These are phyloP conservation scores for Geotrichum fermentans DNA, from an alignment of 1,139 yeast species.

Conservation along the genomic window DNA sequence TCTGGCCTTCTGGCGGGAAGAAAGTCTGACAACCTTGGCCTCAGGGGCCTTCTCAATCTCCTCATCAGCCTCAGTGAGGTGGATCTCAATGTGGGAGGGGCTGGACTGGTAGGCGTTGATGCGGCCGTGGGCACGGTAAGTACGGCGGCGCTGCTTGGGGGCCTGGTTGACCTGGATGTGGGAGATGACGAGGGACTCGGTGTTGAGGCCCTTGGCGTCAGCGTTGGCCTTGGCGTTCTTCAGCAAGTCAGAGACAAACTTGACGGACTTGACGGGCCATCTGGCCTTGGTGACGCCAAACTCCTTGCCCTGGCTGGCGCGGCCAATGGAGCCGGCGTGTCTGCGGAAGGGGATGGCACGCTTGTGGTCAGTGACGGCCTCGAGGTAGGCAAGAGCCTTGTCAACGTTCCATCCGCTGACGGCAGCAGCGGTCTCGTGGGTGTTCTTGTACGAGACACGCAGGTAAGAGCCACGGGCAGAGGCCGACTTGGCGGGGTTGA, in stretches of 20 bases:
- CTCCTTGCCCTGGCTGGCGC: slow-evolving; percentile 99
- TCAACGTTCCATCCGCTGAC: slow-evolving; percentile 95
- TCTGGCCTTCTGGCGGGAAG: slow-evolving; percentile 92
- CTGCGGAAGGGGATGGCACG: slow-evolving; percentile 99
- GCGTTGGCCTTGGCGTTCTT: slow-evolving; percentile 99
- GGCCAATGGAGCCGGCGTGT: slow-evolving; percentile 93
- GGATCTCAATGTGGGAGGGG: slow-evolving; percentile 98
- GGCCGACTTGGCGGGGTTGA: slow-evolving; percentile 99
- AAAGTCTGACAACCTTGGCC: slow-evolving; percentile 57
- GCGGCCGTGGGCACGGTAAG: slow-evolving; percentile 99
- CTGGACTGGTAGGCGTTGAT: slow-evolving; percentile 97
- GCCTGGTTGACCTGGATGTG: slow-evolving; percentile 99
- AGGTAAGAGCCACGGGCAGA: slow-evolving; percentile 99
- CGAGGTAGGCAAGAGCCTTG: slow-evolving; percentile 94
- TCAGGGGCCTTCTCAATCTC: slow-evolving; percentile 91
- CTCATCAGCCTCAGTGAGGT: slow-evolving; percentile 93
- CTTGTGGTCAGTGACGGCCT: slow-evolving; percentile 94
- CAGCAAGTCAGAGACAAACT: slow-evolving; percentile 89
- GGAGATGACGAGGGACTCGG: slow-evolving; percentile 85
- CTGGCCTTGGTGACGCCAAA: slow-evolving; percentile 99
- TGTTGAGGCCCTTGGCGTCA: slow-evolving; percentile 97
- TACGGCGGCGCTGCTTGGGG: slow-evolving; percentile 99
- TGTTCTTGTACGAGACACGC: slow-evolving; percentile 99
- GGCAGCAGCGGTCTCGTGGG: slow-evolving; percentile 99
- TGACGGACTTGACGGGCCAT: slow-evolving; percentile 99